Percentiles rank a stretch among this genome's conserved stretches.
Evolutionary conservation across 495 filamentous ascomycete genomes (phyloP).

Genomic region (Tuber melanosporum): DNA sequence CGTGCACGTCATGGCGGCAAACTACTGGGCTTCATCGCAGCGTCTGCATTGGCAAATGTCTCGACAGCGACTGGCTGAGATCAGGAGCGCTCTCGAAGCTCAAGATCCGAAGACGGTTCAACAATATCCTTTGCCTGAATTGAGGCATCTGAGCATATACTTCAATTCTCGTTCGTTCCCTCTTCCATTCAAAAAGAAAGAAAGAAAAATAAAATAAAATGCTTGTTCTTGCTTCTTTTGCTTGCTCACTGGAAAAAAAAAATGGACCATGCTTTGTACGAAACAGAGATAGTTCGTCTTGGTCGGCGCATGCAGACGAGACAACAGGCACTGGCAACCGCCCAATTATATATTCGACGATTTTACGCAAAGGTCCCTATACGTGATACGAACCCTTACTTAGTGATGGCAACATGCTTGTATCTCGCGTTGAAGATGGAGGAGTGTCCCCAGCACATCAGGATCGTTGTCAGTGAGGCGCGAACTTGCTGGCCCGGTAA

Average conservation of each 20-base stretch:
- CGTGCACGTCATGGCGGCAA: slow-evolving; percentile 68
- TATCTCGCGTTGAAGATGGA: slow-evolving; percentile 99
- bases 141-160: slow-evolving; percentile 79
- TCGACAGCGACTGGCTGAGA: slow-evolving; percentile 63
- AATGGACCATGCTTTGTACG: slow-evolving; percentile 25
- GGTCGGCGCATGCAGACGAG: slow-evolving; percentile 69
- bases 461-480: slow-evolving; percentile 76
- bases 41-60: slow-evolving; percentile 84
- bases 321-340: slow-evolving; percentile 90
- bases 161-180: slow-evolving; percentile 71
- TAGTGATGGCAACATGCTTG: slow-evolving; percentile 80
- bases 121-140: slow-evolving; percentile 73
- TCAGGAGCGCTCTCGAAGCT: slow-evolving; percentile 65
- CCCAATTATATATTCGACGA: slow-evolving; percentile 86
- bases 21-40: slow-evolving; percentile 95
- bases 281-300: slow-evolving; percentile 69
- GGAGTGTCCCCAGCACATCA: slow-evolving; percentile 93
- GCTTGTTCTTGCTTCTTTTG: slow-evolving; percentile 19
- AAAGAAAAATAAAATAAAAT: slow-evolving; percentile 5
- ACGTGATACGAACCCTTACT: slow-evolving; percentile 86
- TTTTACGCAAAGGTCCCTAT: slow-evolving; percentile 92
- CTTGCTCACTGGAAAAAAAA: slow-evolving; percentile 24
- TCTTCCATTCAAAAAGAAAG: slow-evolving; percentile 7
- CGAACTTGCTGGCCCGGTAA: slow-evolving; percentile 78
- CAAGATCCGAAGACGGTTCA: slow-evolving; percentile 63